Percentiles rank a stretch among this genome's conserved stretches.
Conservation (phyloP, 2,329 filamentous ascomycete species). For the Orbilia quercus region DNA sequence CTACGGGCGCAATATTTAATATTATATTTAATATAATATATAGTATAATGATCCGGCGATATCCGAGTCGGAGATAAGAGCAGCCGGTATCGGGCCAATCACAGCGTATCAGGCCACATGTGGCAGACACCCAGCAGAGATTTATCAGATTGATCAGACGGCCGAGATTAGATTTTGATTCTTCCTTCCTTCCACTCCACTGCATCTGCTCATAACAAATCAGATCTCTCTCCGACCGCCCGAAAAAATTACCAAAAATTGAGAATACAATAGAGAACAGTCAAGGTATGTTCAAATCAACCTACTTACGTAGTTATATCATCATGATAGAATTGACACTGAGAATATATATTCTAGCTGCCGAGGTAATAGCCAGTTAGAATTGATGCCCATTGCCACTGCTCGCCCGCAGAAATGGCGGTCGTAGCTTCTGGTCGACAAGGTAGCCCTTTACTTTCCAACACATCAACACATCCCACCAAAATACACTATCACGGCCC, state of each 20-base stretch:
- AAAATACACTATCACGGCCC: too few species aligned
- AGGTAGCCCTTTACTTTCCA: slow-evolving; percentile 21
- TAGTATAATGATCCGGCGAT: slow-evolving; percentile 17
- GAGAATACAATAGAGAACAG: not conserved
- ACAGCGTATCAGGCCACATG: slow-evolving; percentile 43
- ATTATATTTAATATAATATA: not conserved
- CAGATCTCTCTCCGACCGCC: slow-evolving; percentile 13
- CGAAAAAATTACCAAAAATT: too few species aligned
- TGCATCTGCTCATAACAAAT: slow-evolving; percentile 31
- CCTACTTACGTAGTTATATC: too few species aligned
- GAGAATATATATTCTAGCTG: not conserved
- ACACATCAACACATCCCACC: slow-evolving; percentile 31
- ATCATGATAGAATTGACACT: not conserved
- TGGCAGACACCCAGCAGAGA: slow-evolving; percentile 19
- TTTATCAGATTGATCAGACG: slow-evolving; percentile 55
- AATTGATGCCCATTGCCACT: not conserved
- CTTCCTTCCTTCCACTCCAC: slow-evolving; percentile 23
- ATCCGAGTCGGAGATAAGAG: slow-evolving; percentile 32
- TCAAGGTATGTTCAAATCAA: slow-evolving; percentile 15
- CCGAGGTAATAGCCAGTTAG: too few species aligned
- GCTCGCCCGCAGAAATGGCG: slow-evolving; percentile 30
- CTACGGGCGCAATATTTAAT: too few species aligned
- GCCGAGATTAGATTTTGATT: slow-evolving; percentile 52
- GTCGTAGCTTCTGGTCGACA: slow-evolving; percentile 39
- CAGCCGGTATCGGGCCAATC: slow-evolving; percentile 50